phyloP scores from a whole-genome alignment of 495 filamentous ascomycete species.

The Pseudoneurospora amorphoporcata region DNA sequence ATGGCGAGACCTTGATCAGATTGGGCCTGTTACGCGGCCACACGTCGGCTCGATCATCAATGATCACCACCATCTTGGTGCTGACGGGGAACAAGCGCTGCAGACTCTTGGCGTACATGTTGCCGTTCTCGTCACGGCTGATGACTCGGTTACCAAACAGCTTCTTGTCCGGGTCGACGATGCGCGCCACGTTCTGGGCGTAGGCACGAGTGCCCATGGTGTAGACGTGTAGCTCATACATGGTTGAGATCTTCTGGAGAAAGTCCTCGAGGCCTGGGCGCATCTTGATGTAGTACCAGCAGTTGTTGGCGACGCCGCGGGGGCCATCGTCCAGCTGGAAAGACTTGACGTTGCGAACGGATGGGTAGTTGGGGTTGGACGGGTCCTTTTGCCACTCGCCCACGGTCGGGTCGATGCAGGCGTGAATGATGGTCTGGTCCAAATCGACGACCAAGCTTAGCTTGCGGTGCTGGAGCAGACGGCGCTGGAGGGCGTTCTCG shows the following conservation, averaged over 20 bases:
- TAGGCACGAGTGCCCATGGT: constrained; percentile 98
- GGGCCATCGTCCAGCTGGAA: constrained; percentile 90
- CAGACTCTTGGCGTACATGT: constrained; percentile 77
- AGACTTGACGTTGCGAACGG: constrained; percentile 72
- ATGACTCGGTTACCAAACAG: constrained; percentile 92
- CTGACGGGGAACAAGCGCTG: constrained; percentile 91
- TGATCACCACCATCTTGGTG: constrained; percentile 98
- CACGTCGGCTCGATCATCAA: constrained; percentile 96
- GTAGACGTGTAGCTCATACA: constrained; percentile 96
- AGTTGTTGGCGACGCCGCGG: constrained; percentile 48
- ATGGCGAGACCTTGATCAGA: constrained; percentile 87
- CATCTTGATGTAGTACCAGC: constrained; percentile 97
- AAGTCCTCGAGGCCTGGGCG: constrained; percentile 85
- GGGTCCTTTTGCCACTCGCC: constrained; percentile 89
- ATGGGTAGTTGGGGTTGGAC: constrained; percentile 80
- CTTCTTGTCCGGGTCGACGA: constrained; percentile 82
- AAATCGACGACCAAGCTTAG: constrained; percentile 93
- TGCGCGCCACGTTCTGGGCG: constrained; percentile 79
- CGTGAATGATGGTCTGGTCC: constrained; percentile 97
- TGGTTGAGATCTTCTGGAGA: constrained; percentile 61
- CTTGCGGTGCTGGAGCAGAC: constrained; percentile 67
- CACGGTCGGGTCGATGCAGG: constrained; percentile 91
- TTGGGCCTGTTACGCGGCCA: constrained; percentile 91
- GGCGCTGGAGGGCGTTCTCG: constrained; percentile 76
- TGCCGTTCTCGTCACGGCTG: constrained; percentile 92